Base-by-base conservation (phyloP, 371 early-diverging fungal genomes). In the Chytridium lagenaria region DNA sequence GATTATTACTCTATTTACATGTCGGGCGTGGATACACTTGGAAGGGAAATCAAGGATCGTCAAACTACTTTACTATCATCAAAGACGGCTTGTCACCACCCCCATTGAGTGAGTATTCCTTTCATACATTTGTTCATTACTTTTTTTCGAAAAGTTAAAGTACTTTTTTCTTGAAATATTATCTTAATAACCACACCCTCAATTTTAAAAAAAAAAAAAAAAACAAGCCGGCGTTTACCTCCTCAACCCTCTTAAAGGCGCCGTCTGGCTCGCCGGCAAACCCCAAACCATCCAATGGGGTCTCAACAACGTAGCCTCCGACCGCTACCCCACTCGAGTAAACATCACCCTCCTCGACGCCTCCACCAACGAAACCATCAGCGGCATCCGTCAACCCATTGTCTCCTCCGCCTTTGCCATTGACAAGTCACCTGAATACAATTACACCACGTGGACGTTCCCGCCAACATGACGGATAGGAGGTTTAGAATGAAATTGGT, bases 381-480 rank as follows among this genome's bases (percentile, higher is more conserved):
- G 16, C 26, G 5, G 7, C 23, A 26, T 55, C 23, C 5, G 10
- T 26, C 19, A 55, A 16, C 55, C 55, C 23, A 55, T 55, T 26
- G 26, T 7, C 55, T 16, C 7, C 55, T 12, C 7, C 12, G 30
- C 10, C 30, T 16, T 55, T 55, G 26, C 16, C 55, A 28, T 55
- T 28, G 55, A 55, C 55, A 28, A 55, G 55, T 16, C 7, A 10
- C 19, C 19, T 26, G 23, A 28, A 16, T 55, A 55, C 55, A 55
- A 55, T 26, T 55, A 15, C 55, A 55, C 55, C 55, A 55, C 55
- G 26, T 55, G 55, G 55, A 55, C 10, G 23, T 10, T 26, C 55
- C 55, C 10, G 55, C 55, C 55, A 55, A 55, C 26, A 10, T 55
- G 23, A 55, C 55, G 23, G 26, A 55, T 26, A 5, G 26, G 23